Evolutionary conservation across 2,329 filamentous ascomycete genomes (phyloP).

Genomic region (Metarhizium album): DNA sequence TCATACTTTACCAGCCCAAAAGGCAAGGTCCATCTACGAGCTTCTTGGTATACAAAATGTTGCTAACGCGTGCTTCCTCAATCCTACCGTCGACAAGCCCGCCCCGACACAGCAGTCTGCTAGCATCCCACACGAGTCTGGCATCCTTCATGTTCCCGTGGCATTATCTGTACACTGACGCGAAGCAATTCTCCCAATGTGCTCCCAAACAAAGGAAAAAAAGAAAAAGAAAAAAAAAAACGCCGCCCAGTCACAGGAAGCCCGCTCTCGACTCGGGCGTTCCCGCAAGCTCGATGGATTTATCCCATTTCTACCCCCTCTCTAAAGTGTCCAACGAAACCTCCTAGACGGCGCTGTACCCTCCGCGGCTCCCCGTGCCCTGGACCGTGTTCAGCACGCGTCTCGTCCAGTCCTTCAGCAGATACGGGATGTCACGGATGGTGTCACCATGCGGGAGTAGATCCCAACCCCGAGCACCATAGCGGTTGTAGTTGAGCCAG

Average conservation of each 20-base stretch:
- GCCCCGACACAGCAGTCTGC: not conserved
- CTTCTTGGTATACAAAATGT: not conserved
- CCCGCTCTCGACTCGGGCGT: not conserved
- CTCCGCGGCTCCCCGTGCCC: conserved; percentile 72
- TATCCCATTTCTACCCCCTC: not conserved
- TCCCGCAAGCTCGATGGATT: not conserved
- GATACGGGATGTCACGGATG: conserved; percentile 83
- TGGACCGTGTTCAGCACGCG: conserved; percentile 75
- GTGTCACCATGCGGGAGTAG: conserved; percentile 86
- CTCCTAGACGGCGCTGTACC: conserved; percentile 80
- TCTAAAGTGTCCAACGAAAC: not conserved
- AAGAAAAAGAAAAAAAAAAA: conserved; percentile 7
- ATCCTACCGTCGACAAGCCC: not conserved
- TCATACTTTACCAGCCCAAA: not conserved
- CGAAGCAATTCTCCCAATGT: conserved; percentile 8
- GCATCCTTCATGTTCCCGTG: not conserved
- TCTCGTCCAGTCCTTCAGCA: conserved; percentile 79
- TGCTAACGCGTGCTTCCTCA: not conserved
- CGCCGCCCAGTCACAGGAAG: conserved; percentile 10
- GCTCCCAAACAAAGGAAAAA: no score
- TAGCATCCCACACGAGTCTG: not conserved
- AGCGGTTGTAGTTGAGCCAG: conserved; percentile 98
- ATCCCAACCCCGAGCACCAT: conserved; percentile 91
- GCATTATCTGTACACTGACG: conserved; percentile 15
- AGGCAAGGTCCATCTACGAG: not conserved